A percentile compares a stretch with the other conserved stretches of the same genome.
These are phyloP conservation scores for Naganishia friedmannii DNA, from an alignment of 768 basidiomycete species.

Conservation along the genomic window DNA sequence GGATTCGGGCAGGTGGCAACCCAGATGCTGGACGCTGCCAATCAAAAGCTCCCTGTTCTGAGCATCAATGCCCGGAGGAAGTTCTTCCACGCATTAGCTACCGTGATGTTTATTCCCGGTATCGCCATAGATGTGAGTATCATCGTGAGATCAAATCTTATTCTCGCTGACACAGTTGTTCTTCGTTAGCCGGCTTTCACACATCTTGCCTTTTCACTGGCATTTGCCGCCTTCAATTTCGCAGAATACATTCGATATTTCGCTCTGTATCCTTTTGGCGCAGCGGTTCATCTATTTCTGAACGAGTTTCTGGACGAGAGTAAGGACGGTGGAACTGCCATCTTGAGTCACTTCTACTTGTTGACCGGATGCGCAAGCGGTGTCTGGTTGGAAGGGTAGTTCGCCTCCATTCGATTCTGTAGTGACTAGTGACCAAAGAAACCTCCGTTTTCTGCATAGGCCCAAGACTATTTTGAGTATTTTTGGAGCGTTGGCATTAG, in stretches of 20 bases:
- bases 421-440: neutral
- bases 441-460: conserved; percentile 47
- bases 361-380: conserved; percentile 91
- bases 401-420: conserved; percentile 34
- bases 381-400: conserved; percentile 91
- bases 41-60: conserved; percentile 84
- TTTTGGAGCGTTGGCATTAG: conserved; percentile 83
- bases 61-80: conserved; percentile 88
- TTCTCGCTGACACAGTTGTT: neutral
- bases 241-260: conserved; percentile 98
- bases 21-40: conserved; percentile 67
- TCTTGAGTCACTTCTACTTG: conserved; percentile 95
- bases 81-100: conserved; percentile 93
- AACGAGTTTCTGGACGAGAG: conserved; percentile 87
- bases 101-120: conserved; percentile 94
- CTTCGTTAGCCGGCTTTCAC: conserved; percentile 81
- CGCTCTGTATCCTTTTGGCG: conserved; percentile 94
- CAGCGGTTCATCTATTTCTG: conserved; percentile 88
- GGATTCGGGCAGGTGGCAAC: conserved; percentile 40
- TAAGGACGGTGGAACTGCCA: conserved; percentile 91
- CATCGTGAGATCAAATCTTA: neutral
- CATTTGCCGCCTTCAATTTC: conserved; percentile 92
- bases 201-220: conserved; percentile 88
- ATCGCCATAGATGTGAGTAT: conserved; percentile 80
- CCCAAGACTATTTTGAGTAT: conserved; percentile 62